phyloP scores from a whole-genome alignment of 768 basidiomycete species.

The Tulasnella sp. region DNA sequence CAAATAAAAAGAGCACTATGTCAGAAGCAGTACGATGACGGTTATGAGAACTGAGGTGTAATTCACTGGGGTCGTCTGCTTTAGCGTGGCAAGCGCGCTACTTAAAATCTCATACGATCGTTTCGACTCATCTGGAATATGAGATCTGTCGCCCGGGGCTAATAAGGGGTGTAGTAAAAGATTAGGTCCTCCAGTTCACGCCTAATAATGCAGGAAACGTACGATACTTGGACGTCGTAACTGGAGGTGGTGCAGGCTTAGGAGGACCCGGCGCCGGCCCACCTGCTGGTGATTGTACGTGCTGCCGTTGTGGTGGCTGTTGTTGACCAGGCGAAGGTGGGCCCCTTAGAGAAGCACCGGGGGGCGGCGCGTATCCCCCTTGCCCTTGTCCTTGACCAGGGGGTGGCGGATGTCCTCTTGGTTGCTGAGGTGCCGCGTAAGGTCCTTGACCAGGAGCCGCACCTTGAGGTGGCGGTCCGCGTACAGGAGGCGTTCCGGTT shows the following conservation, averaged over 20 bases:
- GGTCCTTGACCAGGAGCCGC: slow-evolving; percentile 14
- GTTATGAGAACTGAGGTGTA: background rate
- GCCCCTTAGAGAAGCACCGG: slow-evolving; percentile 15
- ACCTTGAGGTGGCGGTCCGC: slow-evolving; percentile 23
- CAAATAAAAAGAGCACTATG: slow-evolving; percentile 3
- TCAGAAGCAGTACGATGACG: background rate
- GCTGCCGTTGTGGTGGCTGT: background rate
- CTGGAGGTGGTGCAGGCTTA: slow-evolving; percentile 31
- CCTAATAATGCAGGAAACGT: slow-evolving; percentile 24
- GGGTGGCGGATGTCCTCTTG: slow-evolving; percentile 17
- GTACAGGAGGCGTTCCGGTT: slow-evolving; percentile 23
- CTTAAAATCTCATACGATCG: slow-evolving; percentile 59
- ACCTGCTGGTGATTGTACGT: slow-evolving; percentile 19
- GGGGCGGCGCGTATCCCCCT: slow-evolving; percentile 16
- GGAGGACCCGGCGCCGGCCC: slow-evolving; percentile 29
- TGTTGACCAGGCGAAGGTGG: slow-evolving; percentile 6
- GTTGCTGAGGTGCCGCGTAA: slow-evolving; percentile 14
- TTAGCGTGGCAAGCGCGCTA: slow-evolving; percentile 52
- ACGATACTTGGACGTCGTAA: slow-evolving; percentile 50
- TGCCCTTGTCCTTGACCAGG: slow-evolving; percentile 9
- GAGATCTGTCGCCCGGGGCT: slow-evolving; percentile 88
- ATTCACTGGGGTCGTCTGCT: slow-evolving; percentile 65
- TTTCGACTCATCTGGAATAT: slow-evolving; percentile 62
- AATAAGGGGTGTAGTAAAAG: slow-evolving; percentile 10
- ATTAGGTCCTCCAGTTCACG: background rate